These are phyloP conservation scores for Delitschia confertaspora DNA, from an alignment of 495 filamentous ascomycete species.

Conservation along the genomic window DNA sequence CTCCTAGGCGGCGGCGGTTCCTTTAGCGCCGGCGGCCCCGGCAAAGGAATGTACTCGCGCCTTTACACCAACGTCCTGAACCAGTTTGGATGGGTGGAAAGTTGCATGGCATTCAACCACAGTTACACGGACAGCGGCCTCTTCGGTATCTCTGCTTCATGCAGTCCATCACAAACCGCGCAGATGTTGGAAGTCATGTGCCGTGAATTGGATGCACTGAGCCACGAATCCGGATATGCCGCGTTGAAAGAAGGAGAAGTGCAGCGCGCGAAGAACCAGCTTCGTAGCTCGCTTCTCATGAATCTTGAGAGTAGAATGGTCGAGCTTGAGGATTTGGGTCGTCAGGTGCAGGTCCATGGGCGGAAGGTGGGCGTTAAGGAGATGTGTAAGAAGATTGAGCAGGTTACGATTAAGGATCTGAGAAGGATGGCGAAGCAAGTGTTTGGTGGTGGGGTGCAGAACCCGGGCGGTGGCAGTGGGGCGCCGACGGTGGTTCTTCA, in stretches of 20 bases:
- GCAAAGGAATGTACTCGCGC: slow-evolving; percentile 97
- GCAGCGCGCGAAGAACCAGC: slow-evolving; percentile 94
- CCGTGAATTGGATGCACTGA: slow-evolving; percentile 71
- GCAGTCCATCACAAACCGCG: slow-evolving; percentile 61
- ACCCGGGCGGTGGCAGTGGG: slow-evolving; percentile 70
- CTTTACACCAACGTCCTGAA: slow-evolving; percentile 97
- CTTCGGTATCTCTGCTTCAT: slow-evolving; percentile 86
- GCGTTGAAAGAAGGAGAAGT: slow-evolving; percentile 68
- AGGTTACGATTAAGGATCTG: slow-evolving; percentile 70
- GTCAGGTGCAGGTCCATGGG: slow-evolving; percentile 93
- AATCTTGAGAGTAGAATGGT: slow-evolving; percentile 97
- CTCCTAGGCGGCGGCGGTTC: slow-evolving; percentile 93
- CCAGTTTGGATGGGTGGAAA: slow-evolving; percentile 94
- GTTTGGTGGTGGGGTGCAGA: slow-evolving; percentile 66
- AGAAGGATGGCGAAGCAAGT: slow-evolving; percentile 74
- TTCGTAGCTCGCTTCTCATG: slow-evolving; percentile 85
- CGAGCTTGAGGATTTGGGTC: slow-evolving; percentile 92
- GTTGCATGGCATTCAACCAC: slow-evolving; percentile 91
- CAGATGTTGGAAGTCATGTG: slow-evolving; percentile 92
- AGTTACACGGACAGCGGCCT: slow-evolving; percentile 91
- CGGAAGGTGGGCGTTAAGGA: slow-evolving; percentile 81
- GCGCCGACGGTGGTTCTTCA: slow-evolving; percentile 93
- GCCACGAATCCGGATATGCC: slow-evolving; percentile 43
- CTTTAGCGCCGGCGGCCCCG: slow-evolving; percentile 94
- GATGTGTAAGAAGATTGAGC: slow-evolving; percentile 84